Evolutionary conservation across 805 yeast species (phyloP).

Genomic region (Candida silvicultrix): DNA sequence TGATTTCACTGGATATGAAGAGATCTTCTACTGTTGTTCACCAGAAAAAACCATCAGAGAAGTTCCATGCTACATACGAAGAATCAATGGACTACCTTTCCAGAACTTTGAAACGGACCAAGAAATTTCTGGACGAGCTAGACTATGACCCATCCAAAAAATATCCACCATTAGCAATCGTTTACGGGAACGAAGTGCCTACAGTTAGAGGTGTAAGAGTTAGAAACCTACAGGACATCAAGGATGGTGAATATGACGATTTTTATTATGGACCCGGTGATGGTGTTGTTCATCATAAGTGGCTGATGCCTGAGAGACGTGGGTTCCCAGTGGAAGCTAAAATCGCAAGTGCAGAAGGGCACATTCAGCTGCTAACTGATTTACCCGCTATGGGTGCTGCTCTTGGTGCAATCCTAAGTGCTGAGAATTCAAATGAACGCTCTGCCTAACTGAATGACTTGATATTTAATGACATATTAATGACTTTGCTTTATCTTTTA

Average conservation of each 20-base stretch:
- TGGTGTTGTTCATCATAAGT: slow-evolving; percentile 81
- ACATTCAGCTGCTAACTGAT: slow-evolving; percentile 76
- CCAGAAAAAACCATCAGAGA: slow-evolving; percentile 8
- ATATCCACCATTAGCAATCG: slow-evolving; percentile 81
- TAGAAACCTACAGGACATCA: slow-evolving; percentile 51
- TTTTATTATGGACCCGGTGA: slow-evolving; percentile 88
- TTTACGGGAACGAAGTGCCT: slow-evolving; percentile 78
- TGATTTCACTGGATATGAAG: slow-evolving; percentile 11
- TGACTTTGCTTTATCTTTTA: not conserved
- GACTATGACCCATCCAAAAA: slow-evolving; percentile 42
- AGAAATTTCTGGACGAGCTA: slow-evolving; percentile 49
- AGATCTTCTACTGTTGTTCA: slow-evolving; percentile 10
- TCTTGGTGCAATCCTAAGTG: slow-evolving; percentile 51
- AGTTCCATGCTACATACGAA: slow-evolving; percentile 28
- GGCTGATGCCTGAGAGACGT: slow-evolving; percentile 71
- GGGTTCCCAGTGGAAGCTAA: slow-evolving; percentile 73
- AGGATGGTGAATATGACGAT: slow-evolving; percentile 65
- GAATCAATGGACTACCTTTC: slow-evolving; percentile 61
- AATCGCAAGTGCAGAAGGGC: slow-evolving; percentile 61
- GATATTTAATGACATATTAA: not conserved
- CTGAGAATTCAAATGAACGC: slow-evolving; percentile 8
- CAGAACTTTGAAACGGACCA: slow-evolving; percentile 55
- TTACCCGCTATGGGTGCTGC: slow-evolving; percentile 67
- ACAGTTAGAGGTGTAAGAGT: slow-evolving; percentile 80
- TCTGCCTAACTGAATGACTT: slow-evolving; percentile 17